Conservation (phyloP, 257 asterid species). For the Jaltomata sinuosa region DNA sequence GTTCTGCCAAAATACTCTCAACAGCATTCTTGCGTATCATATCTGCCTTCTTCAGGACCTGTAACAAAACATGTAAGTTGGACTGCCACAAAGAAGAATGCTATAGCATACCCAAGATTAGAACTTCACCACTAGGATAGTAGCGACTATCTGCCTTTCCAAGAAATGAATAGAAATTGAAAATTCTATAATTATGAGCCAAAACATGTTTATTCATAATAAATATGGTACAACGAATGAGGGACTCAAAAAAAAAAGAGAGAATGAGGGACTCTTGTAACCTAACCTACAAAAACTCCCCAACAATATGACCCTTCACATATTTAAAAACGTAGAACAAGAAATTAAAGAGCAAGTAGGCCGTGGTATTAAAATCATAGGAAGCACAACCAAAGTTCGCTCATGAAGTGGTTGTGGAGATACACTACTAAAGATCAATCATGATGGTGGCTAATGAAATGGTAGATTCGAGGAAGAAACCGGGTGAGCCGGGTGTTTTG, state of each 20-base stretch:
- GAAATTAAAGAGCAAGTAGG: neutral
- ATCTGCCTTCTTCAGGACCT: constrained; percentile 98
- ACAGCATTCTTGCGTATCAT: constrained; percentile 99
- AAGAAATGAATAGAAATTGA: neutral
- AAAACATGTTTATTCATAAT: neutral
- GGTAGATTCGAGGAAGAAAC: too few relatives aligned
- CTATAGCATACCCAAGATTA: neutral
- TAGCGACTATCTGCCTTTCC: neutral
- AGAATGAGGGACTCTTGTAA: neutral
- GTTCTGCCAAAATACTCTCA: constrained; percentile 98
- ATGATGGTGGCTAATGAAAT: neutral
- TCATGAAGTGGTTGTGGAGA: neutral
- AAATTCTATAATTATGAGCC: neutral
- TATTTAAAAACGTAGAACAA: neutral
- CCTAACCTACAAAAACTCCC: neutral
- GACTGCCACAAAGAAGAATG: neutral
- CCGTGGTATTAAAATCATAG: neutral
- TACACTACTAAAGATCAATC: neutral
- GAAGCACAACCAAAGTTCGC: neutral
- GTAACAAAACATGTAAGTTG: constrained; percentile 10
- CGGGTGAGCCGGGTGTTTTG: too few relatives aligned
- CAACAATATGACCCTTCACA: neutral
- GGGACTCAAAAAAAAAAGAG: too few relatives aligned
- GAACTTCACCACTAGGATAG: neutral
- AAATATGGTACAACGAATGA: neutral